A percentile compares a stretch with the other conserved stretches of the same genome.
Evolutionary conservation across 2,329 filamentous ascomycete species (phyloP).

Genomic region (Balansia obtecta): DNA sequence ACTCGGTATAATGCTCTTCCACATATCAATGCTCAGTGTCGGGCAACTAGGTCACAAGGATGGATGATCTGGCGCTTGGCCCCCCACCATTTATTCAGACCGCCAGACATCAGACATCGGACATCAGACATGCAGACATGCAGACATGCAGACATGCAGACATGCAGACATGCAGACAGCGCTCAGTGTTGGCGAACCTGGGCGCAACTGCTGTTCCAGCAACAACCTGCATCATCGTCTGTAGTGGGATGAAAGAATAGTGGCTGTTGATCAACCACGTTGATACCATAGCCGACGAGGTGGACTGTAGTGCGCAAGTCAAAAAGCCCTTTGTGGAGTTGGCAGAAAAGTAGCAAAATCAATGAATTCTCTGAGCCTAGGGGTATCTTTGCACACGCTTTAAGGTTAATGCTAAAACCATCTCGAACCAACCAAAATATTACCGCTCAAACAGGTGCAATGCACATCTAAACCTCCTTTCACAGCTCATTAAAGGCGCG

Average conservation of each 20-base stretch:
- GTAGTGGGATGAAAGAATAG: too few species aligned
- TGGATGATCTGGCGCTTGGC: background rate
- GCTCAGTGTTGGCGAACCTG: background rate
- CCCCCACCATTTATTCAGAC: background rate
- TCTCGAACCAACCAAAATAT: background rate
- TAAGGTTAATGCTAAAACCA: background rate
- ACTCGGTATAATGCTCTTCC: too few species aligned
- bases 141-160: background rate
- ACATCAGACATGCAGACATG: background rate
- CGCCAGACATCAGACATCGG: too few species aligned
- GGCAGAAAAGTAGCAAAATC: background rate
- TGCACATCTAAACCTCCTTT: constrained; percentile 5
- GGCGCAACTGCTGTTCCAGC: background rate
- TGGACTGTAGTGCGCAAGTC: background rate
- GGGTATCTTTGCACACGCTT: constrained; percentile 1
- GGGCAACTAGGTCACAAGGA: background rate
- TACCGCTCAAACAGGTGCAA: background rate
- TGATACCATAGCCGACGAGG: too few species aligned
- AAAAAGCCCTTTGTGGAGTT: background rate
- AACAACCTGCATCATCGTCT: background rate
- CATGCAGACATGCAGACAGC: background rate
- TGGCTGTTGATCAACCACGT: too few species aligned
- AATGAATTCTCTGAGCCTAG: background rate
- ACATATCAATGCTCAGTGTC: background rate
- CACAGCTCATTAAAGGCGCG: constrained; percentile 36